Percentiles rank a stretch among this genome's conserved stretches.
Conservation (phyloP, 2,329 filamentous ascomycete genomes). For the Ceratocystis variospora region DNA sequence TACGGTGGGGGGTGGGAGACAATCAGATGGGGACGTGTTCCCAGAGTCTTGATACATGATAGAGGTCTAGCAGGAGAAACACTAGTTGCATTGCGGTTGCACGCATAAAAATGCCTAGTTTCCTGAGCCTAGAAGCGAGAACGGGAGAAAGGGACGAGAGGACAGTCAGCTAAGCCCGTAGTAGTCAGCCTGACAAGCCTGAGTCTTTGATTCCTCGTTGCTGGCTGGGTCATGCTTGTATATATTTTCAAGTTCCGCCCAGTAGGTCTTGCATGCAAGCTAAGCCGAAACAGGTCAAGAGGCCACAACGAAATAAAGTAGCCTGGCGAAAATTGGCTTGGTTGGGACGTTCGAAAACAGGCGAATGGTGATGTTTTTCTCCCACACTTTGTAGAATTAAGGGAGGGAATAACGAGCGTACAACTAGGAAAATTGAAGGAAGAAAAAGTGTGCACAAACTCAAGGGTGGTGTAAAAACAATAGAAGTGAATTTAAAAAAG, state of each 20-base stretch:
- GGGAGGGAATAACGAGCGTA: not conserved
- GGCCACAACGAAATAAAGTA: not conserved
- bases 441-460: not conserved
- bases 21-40: not conserved
- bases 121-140: not conserved
- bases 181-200: too few relatives aligned
- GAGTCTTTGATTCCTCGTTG: too few relatives aligned
- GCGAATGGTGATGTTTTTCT: not conserved
- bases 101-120: not conserved
- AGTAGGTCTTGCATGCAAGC: not conserved
- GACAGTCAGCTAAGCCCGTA: too few relatives aligned
- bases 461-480: too few relatives aligned
- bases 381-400: not conserved
- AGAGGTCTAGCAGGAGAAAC: not conserved
- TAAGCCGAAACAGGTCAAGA: not conserved
- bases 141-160: not conserved
- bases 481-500: not conserved
- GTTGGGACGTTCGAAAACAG: not conserved
- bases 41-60: not conserved
- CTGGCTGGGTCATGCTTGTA: not conserved
- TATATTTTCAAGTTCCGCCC: not conserved
- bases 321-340: not conserved
- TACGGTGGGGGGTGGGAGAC: not conserved
- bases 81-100: not conserved
- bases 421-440: not conserved